These are phyloP conservation scores for Melastoma malabathricum DNA, from an alignment of 345 rosid species.

Conservation along the genomic window DNA sequence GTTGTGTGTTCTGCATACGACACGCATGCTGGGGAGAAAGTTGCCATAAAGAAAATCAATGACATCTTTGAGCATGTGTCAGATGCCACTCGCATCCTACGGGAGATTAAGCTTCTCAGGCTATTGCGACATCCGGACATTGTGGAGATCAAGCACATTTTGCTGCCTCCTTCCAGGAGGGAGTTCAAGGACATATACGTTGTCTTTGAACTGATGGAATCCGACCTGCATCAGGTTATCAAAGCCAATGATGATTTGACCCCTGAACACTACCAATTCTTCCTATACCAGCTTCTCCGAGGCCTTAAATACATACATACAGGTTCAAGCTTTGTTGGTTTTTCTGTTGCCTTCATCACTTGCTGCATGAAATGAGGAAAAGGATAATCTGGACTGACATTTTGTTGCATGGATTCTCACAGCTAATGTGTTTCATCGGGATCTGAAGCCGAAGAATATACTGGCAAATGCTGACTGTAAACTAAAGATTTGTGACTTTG, in stretches of 20 bases:
- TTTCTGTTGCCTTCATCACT: background rate
- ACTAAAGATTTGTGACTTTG: constrained; percentile 95
- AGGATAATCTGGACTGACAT: background rate
- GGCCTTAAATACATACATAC: constrained; percentile 93
- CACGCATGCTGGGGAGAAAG: constrained; percentile 69
- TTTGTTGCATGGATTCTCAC: constrained; percentile 6
- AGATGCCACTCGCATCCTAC: constrained; percentile 84
- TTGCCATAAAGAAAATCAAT: constrained; percentile 81
- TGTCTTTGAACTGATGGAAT: constrained; percentile 85
- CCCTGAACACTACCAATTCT: constrained; percentile 83
- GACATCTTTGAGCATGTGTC: constrained; percentile 90
- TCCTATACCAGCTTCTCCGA: constrained; percentile 86
- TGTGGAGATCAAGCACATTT: constrained; percentile 86
- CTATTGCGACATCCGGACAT: constrained; percentile 82
- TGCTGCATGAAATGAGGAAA: background rate
- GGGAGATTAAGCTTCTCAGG: constrained; percentile 84
- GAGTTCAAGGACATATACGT: constrained; percentile 83
- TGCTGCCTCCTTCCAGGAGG: constrained; percentile 80
- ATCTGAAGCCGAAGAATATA: constrained; percentile 86
- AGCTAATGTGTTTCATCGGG: constrained; percentile 94
- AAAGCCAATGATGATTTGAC: constrained; percentile 92
- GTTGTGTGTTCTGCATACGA: constrained; percentile 85
- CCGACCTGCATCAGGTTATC: constrained; percentile 86
- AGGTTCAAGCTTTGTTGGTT: constrained; percentile 27
- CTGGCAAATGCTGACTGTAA: constrained; percentile 94